phyloP scores from a whole-genome alignment of 495 filamentous ascomycete genomes.

The Clavariopsis aquatica region DNA sequence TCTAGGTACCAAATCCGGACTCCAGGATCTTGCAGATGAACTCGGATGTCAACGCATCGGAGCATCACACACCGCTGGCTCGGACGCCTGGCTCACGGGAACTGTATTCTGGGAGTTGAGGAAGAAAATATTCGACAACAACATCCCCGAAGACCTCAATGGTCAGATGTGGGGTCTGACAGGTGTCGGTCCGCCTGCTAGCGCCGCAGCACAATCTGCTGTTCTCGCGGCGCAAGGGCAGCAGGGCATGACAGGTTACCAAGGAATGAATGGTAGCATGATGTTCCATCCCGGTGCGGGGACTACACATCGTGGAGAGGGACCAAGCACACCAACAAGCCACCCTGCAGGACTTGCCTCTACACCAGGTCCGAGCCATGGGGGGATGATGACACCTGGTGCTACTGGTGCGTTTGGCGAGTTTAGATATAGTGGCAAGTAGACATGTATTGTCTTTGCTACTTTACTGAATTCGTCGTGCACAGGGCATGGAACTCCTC shows the following conservation, averaged over 20 bases:
- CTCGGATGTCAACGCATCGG: constrained; percentile 86
- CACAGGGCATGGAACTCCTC: background rate
- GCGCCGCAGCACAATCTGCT: constrained; percentile 44
- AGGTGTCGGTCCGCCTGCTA: constrained; percentile 57
- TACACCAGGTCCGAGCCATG: constrained; percentile 33
- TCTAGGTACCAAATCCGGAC: constrained; percentile 80
- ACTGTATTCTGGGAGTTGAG: constrained; percentile 46
- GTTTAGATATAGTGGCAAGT: constrained; percentile 35
- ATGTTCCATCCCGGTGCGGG: constrained; percentile 23
- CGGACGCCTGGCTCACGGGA: constrained; percentile 87
- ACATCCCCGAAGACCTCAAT: constrained; percentile 81
- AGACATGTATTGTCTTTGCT: background rate
- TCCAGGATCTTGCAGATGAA: constrained; percentile 91
- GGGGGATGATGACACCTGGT: constrained; percentile 32
- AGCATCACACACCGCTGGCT: constrained; percentile 84
- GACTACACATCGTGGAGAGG: constrained; percentile 19
- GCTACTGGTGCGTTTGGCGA: constrained; percentile 30
- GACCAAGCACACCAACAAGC: constrained; percentile 44
- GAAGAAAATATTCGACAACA: constrained; percentile 80
- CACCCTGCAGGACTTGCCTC: constrained; percentile 41
- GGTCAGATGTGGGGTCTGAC: constrained; percentile 91
- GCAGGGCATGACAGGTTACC: constrained; percentile 13
- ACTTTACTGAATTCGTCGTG: constrained; percentile 6
- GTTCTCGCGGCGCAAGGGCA: constrained; percentile 41
- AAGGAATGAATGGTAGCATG: constrained; percentile 22